Evolutionary conservation across 257 asterid species (phyloP), one percentile per base, ranked within the genome.

Genomic region (Fraxinus cuspidata): DNA sequence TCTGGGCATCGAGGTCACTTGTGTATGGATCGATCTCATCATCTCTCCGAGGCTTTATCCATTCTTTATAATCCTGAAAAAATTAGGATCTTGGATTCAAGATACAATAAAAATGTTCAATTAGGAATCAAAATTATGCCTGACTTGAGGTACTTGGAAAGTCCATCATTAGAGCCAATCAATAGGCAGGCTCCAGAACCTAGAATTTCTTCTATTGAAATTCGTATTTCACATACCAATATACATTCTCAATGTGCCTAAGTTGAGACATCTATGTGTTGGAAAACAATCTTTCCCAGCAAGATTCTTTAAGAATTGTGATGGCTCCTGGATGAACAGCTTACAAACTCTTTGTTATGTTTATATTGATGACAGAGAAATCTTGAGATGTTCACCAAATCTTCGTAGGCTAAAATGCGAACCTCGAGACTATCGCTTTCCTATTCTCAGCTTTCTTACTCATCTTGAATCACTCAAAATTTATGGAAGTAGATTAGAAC

Each of bases 151-250:
- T 40, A 40, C 12, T 40, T 40, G 32, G 3, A 29, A 29, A 29
- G 32, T 29, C 32, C 53, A 25, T 5, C 76, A 72, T 6, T 47
- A 7, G 18, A 15, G 51, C 0, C 15, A 2, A 2, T 44, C 15
- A 29, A 29, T 29, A 29, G 2, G 3, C 38, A 44, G 19, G 3
- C 70, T 76, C 28, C 4, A 15, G 31, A 77, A 77, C 34, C 56
- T 77, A n/a, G 75, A 77, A 56, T 38, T 77, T 77, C 67, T 77
- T 70, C 4, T 35, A 19, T 2, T 56, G 19, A 1, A 35, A 35
- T 29, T 2, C 32, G 32, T 37, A 37, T 51, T 25, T 44, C 15
- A 37, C 19, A 23, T 70, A 7, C 31, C 80, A 16, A 3, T 25
- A 1, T 19, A 37, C 69, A 8, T 49, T 31, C 32, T 19, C 0